These are phyloP conservation scores for Microdochium bolleyi DNA, from an alignment of 2,329 filamentous ascomycete species.

Conservation along the genomic window DNA sequence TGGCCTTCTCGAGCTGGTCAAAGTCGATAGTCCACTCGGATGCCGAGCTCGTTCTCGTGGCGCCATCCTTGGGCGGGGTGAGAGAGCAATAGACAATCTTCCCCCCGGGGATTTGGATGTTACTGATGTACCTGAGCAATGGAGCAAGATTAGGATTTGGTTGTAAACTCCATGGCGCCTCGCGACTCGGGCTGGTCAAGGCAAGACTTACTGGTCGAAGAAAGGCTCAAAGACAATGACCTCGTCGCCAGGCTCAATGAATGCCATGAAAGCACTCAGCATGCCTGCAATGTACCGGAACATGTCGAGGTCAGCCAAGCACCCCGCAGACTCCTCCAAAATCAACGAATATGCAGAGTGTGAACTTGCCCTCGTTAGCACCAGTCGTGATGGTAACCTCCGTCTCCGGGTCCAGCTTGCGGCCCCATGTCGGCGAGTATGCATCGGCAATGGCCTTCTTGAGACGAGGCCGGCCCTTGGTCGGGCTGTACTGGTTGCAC, in stretches of 20 bases:
- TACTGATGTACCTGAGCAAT: conserved; percentile 69
- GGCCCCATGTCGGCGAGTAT: conserved; percentile 84
- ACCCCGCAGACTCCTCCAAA: not conserved
- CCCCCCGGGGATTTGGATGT: conserved; percentile 96
- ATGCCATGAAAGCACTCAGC: conserved; percentile 96
- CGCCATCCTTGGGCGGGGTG: conserved; percentile 77
- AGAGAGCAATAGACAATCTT: conserved; percentile 94
- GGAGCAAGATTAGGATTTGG: not conserved
- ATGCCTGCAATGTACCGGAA: conserved; percentile 48
- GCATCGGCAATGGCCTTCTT: conserved; percentile 90
- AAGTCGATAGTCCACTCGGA: conserved; percentile 86
- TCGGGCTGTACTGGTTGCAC: conserved; percentile 97
- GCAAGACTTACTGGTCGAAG: conserved; percentile 71
- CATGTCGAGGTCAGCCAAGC: not conserved
- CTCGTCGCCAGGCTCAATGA: conserved; percentile 89
- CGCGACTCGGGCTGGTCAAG: not conserved
- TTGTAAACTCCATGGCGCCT: not conserved
- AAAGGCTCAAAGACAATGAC: conserved; percentile 98
- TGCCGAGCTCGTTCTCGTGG: conserved; percentile 71
- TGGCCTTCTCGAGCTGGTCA: conserved; percentile 68
- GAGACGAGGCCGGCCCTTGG: conserved; percentile 82
- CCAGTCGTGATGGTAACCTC: conserved; percentile 94
- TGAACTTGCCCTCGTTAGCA: conserved; percentile 61
- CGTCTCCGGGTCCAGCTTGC: conserved; percentile 74
- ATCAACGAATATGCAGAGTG: too few relatives aligned